Evolutionary conservation across 371 early-diverging fungal species (phyloP), one percentile per base, ranked within the genome.

Genomic region (Haplosporangium sp.): DNA sequence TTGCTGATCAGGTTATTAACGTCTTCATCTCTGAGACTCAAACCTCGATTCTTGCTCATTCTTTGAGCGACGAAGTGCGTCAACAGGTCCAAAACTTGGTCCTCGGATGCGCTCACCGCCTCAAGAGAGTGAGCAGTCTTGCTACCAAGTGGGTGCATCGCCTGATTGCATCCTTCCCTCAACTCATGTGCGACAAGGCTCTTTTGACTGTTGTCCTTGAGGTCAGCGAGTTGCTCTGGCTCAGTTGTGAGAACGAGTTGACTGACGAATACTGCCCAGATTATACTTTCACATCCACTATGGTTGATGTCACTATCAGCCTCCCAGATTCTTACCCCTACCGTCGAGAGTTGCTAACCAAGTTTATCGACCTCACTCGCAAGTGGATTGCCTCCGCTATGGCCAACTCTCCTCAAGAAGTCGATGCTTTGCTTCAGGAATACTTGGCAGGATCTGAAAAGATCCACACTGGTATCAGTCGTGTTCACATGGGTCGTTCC

Each of bases 201-300:
- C 78, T 92, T n/a, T 62, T 94, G 34, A 86, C 86, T 17, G 77
- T 92, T 17, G 73, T 93, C 44, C 79, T 95, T 42, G 95, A 95
- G 79, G 81, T 95, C 38, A 89, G 93, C 11, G 94, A 94, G 63
- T 83, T 95, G 7, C 84, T 94, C 11, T 95, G 95, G 95, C 83
- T 89, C 69, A 88, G 93, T 64, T 95, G 95, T 65, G 93, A 94
- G 76, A 92, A 92, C 10, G 95, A 94, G 85, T 88, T 91, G 62
- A 87, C 91, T 50, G 94, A 94, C 61, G 94, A 94, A 85, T 94
- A 94, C 74, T 93, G 86, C 48, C 94, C 95, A 3, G 85, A 83
- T 1, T 95, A 92, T 81, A 88, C 87, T 52, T 95, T 93, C 70
- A 90, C 89, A 0, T 94, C 95, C 2, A 48, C 77, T 20, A 85